Base-by-base conservation (phyloP, 1,284 basidiomycete genomes). In the Fistulina hepatica region DNA sequence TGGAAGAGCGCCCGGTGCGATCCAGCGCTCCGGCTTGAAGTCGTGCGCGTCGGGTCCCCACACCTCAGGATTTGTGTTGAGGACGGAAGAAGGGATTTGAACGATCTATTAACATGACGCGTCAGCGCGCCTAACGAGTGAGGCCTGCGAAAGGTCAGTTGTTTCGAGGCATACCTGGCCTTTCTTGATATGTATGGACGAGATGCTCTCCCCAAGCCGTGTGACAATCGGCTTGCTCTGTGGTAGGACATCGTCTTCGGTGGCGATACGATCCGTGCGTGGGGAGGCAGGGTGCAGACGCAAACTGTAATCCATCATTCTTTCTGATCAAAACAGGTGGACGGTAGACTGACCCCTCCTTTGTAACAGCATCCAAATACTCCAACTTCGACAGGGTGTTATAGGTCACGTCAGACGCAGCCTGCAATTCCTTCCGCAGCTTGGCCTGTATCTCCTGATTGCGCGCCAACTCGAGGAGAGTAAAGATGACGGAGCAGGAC, bases 11-110 rank as follows among this genome's bases (percentile, higher is more conserved):
- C 47, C 53, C 5, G 51, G 44, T 15, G 44, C 34, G 4, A 62
- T 34, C 61, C 59, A 63, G 43, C 59, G 55, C 28, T 63, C 59
- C 12, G 69, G 69, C 7, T 58, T 48, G 54, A 67, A 72, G 22
- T 52, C 45, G 21, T 55, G 42, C 1, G 64, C 67, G 43, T 65
- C 56, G 0, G 52, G 45, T 4, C 69, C 69, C 58, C 67, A 73
- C 1, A 64, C 52, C 7, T 48, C 36, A 5, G 55, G 49, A 50
- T 64, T 60, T 20, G 57, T 54, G 31, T 62, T 56, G 46, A 57
- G 54, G 30, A 52, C 48, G 34, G 48, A 52, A 47, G 58, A 56
- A 9, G 55, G 54, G 39, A 59, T 54, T 39, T 50, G 49, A 46
- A 60, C 54, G 19, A 58, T 53, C 51, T 55, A 27, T 42, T 8